Evolutionary conservation across 163 green algal genomes (phyloP).

Genomic region (Prototheca cutis): DNA sequence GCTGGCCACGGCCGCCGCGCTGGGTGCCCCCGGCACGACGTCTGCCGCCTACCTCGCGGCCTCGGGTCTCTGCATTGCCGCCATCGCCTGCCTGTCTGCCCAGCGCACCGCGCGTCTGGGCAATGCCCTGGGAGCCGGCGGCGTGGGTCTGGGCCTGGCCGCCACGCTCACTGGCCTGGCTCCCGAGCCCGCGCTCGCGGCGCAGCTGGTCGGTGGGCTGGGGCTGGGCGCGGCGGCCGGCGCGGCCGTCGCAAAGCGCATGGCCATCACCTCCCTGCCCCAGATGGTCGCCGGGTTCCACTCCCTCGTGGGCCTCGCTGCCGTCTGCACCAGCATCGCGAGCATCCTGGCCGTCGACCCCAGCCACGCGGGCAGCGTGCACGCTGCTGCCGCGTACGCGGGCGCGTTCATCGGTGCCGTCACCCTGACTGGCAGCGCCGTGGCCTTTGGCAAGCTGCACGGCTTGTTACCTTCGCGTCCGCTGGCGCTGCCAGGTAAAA

Average conservation of each 20-base stretch:
- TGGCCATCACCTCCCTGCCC: slow-evolving; percentile 80
- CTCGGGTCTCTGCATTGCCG: slow-evolving; percentile 58
- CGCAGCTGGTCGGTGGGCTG: slow-evolving; percentile 2
- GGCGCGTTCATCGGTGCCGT: slow-evolving; percentile 79
- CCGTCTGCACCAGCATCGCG: slow-evolving; percentile 58
- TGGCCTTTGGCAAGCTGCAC: slow-evolving; percentile 89
- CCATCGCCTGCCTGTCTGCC: slow-evolving; percentile 65
- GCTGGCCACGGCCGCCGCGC: slow-evolving; percentile 31
- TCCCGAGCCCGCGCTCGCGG: neutral
- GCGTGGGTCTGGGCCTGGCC: slow-evolving; percentile 49
- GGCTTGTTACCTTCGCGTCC: slow-evolving; percentile 56
- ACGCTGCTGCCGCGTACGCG: slow-evolving; percentile 53
- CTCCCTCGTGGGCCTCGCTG: slow-evolving; percentile 78
- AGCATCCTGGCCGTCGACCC: slow-evolving; percentile 48
- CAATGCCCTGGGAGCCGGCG: slow-evolving; percentile 69
- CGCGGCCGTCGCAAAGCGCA: slow-evolving; percentile 41
- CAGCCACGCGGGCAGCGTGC: slow-evolving; percentile 32
- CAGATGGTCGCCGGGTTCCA: slow-evolving; percentile 85
- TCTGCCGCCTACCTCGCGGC: slow-evolving; percentile 47
- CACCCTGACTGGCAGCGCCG: slow-evolving; percentile 68
- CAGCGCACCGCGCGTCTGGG: slow-evolving; percentile 64
- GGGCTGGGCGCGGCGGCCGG: slow-evolving; percentile 41
- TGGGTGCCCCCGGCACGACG: neutral
- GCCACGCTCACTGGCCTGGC: slow-evolving; percentile 48
- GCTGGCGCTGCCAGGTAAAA: slow-evolving; percentile 71